These are phyloP conservation scores for Mycothermus thermophilus DNA, from an alignment of 495 filamentous ascomycete species.

Conservation along the genomic window DNA sequence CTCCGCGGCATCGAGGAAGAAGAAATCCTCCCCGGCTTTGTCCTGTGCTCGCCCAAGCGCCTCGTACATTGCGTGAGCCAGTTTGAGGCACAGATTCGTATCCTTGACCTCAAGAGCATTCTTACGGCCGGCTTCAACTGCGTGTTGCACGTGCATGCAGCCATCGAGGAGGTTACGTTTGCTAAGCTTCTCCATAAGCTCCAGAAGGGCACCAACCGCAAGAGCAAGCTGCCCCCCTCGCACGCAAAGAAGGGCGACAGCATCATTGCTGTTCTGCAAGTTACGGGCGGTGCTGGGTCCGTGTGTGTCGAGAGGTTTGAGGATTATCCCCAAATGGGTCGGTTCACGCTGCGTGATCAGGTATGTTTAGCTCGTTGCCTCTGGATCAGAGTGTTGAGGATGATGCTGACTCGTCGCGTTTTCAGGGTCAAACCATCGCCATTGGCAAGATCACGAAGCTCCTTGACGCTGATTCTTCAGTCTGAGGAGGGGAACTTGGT, in stretches of 20 bases:
- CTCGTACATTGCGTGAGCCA: slow-evolving; percentile 76
- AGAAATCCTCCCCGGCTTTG: slow-evolving; percentile 89
- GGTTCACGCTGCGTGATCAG: slow-evolving; percentile 91
- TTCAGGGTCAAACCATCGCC: slow-evolving; percentile 84
- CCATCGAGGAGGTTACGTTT: slow-evolving; percentile 92
- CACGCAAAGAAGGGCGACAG: slow-evolving; percentile 86
- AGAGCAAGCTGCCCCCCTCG: slow-evolving; percentile 81
- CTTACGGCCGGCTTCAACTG: slow-evolving; percentile 69
- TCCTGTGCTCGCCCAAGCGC: slow-evolving; percentile 82
- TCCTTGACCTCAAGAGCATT: slow-evolving; percentile 92
- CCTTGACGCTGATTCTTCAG: slow-evolving; percentile 24
- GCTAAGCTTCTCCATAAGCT: slow-evolving; percentile 77
- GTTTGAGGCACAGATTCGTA: slow-evolving; percentile 93
- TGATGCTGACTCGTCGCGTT: slow-evolving; percentile 9
- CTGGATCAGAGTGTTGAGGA: too few relatives aligned
- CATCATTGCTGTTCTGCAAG: slow-evolving; percentile 84
- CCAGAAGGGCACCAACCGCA: slow-evolving; percentile 88
- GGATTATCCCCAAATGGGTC: slow-evolving; percentile 85
- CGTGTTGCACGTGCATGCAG: slow-evolving; percentile 80
- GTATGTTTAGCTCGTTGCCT: slow-evolving; percentile 30
- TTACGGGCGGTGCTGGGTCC: slow-evolving; percentile 66
- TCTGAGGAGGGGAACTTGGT: too few relatives aligned
- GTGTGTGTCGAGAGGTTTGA: slow-evolving; percentile 90
- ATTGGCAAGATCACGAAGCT: slow-evolving; percentile 95
- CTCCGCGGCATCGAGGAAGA: slow-evolving; percentile 94